These are phyloP conservation scores for Coemansia sp. DNA, from an alignment of 192 early-diverging fungal genomes.

Conservation along the genomic window DNA sequence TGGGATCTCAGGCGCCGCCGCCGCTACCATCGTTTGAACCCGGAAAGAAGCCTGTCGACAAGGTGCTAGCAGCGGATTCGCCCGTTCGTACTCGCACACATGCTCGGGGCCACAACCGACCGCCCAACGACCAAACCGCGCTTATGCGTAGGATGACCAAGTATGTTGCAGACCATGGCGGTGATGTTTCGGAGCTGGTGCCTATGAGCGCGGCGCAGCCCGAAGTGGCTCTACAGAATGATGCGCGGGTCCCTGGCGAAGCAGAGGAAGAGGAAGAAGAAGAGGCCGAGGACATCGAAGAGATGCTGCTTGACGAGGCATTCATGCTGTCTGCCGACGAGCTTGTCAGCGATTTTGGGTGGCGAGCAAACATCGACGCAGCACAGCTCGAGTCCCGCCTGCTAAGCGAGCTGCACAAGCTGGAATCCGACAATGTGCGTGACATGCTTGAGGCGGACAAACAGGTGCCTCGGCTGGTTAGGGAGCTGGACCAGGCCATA, in stretches of 20 bases:
- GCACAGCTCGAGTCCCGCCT: conserved; percentile 83
- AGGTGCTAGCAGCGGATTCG: conserved; percentile 1
- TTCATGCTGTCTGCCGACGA: conserved; percentile 76
- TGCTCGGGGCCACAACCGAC: conserved; percentile 21
- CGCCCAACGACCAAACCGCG: conserved; percentile 39
- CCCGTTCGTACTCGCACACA: conserved; percentile 26
- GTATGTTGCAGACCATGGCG: conserved; percentile 49
- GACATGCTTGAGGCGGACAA: conserved; percentile 91
- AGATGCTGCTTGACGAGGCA: conserved; percentile 61
- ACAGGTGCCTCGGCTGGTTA: conserved; percentile 74
- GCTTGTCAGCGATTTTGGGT: conserved; percentile 81
- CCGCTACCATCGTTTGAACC: conserved; percentile 30
- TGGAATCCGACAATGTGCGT: conserved; percentile 87
- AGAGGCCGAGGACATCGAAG: conserved; percentile 37
- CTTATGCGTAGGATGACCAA: conserved; percentile 53
- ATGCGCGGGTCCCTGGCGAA: conserved; percentile 12
- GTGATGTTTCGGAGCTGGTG: conserved; percentile 45
- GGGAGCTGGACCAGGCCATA: conserved; percentile 81
- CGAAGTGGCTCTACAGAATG: conserved; percentile 13
- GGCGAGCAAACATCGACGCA: conserved; percentile 85
- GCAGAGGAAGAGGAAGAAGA: conserved; percentile 29
- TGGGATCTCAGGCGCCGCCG: conserved; percentile 16
- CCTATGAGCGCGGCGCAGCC: conserved; percentile 34
- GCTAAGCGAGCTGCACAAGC: conserved; percentile 75
- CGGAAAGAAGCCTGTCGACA: conserved; percentile 12